Conservation (phyloP, 2,329 filamentous ascomycete genomes). For the Fusarium xyrophilum region DNA sequence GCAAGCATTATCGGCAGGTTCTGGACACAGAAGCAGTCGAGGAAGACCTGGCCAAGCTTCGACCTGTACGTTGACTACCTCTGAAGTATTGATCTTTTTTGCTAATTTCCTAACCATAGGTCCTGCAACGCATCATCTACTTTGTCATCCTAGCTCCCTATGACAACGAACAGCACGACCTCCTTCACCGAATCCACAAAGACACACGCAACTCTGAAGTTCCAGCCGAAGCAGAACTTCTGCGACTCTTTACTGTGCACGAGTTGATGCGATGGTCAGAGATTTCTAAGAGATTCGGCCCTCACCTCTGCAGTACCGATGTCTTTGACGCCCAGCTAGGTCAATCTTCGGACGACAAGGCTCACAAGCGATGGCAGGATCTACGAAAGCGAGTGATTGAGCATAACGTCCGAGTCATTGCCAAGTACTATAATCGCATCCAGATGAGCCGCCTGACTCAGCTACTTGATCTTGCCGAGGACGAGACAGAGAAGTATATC, state of each 20-base stretch:
- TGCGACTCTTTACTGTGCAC: constrained; percentile 93
- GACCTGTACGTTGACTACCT: constrained; percentile 67
- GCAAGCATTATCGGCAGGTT: constrained; percentile 98
- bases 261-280: constrained; percentile 99
- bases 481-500: constrained; percentile 99
- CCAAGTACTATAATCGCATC: constrained; percentile 98
- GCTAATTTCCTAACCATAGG: constrained; percentile 55
- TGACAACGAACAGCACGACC: constrained; percentile 98
- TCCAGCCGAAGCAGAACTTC: constrained; percentile 79
- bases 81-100: neutral
- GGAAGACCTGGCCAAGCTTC: constrained; percentile 84
- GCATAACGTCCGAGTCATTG: constrained; percentile 96
- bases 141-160: constrained; percentile 96
- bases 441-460: constrained; percentile 89
- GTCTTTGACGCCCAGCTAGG: constrained; percentile 77
- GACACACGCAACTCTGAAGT: constrained; percentile 83
- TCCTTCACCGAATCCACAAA: constrained; percentile 89
- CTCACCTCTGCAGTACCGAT: constrained; percentile 86
- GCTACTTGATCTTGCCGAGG: constrained; percentile 88
- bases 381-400: constrained; percentile 98
- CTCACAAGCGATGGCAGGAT: constrained; percentile 87
- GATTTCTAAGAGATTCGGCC: constrained; percentile 86
- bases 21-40: constrained; percentile 95
- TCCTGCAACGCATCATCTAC: constrained; percentile 94
- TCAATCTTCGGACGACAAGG: constrained; percentile 77